Evolutionary conservation across 495 filamentous ascomycete genomes (phyloP), one percentile per base, ranked within the genome.

Genomic region (Jackrogersella minutella): DNA sequence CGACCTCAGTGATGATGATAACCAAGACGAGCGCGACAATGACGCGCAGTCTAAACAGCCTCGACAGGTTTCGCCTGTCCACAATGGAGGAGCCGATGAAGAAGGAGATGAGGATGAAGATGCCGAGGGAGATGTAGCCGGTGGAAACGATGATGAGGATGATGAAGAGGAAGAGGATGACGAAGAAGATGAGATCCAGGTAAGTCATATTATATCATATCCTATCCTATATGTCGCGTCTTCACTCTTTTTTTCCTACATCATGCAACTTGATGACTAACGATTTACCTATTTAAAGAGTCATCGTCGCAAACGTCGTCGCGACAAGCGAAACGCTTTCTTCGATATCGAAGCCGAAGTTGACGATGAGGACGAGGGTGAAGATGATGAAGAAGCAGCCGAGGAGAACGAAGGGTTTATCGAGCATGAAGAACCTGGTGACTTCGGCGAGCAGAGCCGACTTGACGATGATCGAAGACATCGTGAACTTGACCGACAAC

Each of bases 291-390:
- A 37, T 71, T 28, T 43, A 26, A 64, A 95, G 90, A 84, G 85
- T 67, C 91, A 88, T 66, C 90, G 90, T 40, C 83, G 87, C 62
- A 97, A 97, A 74, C 90, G 93, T 43, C 83, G 84, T 74, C 87
- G 85, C 73, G 86, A 89, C 63, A 84, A 82, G 54, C 84, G 91
- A 53, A 89, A 90, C 64, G 84, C 87, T 49, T 97, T 97, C 86
- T 84, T 99, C 78, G 95, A 99, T 84, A 90, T 91, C 64, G 95
- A 97, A 81, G 94, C 94, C 71, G 95, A 96, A 78, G 94, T 98
- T 58, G 94, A 97, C 64, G 94, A 91, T 54, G 94, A 99, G 46
- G 94, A 98, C 56, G 94, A 97, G 49, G 90, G 87, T 61, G 92
- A 93, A 52, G 92, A 90, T 47, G 89, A 91, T 37, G 88, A 96